Evolutionary conservation across 2,329 filamentous ascomycete genomes (phyloP), one percentile per base, ranked within the genome.

Genomic region (Arthrobotrys megalospora): DNA sequence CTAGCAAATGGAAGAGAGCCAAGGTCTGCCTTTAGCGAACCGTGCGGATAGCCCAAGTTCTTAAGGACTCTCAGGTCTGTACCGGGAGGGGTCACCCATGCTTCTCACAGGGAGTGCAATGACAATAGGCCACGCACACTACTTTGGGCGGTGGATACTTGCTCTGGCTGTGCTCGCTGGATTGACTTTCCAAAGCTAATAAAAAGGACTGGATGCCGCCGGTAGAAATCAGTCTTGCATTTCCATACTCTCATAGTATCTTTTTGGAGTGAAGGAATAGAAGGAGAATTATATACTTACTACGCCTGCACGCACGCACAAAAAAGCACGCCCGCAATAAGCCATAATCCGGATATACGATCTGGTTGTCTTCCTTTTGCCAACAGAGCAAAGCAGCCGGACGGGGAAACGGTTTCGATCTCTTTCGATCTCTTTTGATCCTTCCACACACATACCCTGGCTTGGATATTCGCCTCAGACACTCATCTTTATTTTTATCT

Each of bases 141-240:
- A 48, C 58, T 71, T 71, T 63, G 69, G 66, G 50, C 64, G 47
- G 66, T 43, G 60, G 60, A 50, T 48, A 41, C 60, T 36, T 43
- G 60, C n/a, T 52, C 36, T 34, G 41, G 50, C 52, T 55, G n/a
- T 69, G 55, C 21, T 28, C 8, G 16, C 8, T 43, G 45, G 58
- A 77, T 77, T 77, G 66, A 60, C 73, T 71, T 70, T 77, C 14
- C 6, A 77, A 67, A 71, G 73, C 66, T 62, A 77, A 69, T 76
- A 70, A 76, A 69, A 76, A 60, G 55, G 47, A 65, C 47, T 28
- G 32, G 38, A 48, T 66, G 43, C 34, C 28, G 45, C 71, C 65
- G 47, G 64, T 32, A 69, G 41, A 52, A 62, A 55, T n/a, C 28
- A 70, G 52, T 64, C 43, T 19, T 62, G 60, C 66, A 28, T 58